Base-by-base conservation (phyloP, 2,329 filamentous ascomycete genomes). In the Fusarium staphyleae region DNA sequence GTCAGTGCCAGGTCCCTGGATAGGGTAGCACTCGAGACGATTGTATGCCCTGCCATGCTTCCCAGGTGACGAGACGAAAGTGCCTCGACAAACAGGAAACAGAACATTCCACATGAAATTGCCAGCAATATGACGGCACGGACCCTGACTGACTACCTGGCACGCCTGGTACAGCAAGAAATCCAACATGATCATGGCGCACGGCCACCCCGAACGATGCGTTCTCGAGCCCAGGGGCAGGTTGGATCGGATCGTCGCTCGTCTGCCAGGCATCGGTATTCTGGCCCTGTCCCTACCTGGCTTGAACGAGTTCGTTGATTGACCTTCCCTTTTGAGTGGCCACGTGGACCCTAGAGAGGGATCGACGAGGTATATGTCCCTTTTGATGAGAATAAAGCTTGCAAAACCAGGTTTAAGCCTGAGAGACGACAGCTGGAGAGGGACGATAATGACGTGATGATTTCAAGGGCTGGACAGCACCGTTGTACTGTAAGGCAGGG, bases 401-500 rank as follows among this genome's bases (percentile, higher is more conserved):
- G 14, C 48, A 34, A 57, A 43, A 47, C 55, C 41, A 19, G 48
- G 53, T 54, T 58, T 48, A 6, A 22, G 19, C 19, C 6, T 22
- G 19, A 4, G 19, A 22, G 19, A 22, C 19, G 19, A 22, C 19
- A 6, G 19, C 4, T 22, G 6, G 6, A 22, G 19, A 22, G 50
- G 32, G 35, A 15, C 19, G 53, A 39, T 40, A 48, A 47, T 52
- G 43, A 41, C 40, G 50, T 43, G 44, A 46, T 42, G 50, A 43
- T 62, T 46, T 36, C 16, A 35, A 41, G 28, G n/a, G 11, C 24
- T 52, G 52, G 34, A 36, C 48, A 48, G 26, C 44, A 46, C 45
- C 41, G 57, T 61, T 61, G 55, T 30, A 59, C 62, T 61, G 55
- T 30, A 59, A 46, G 56, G 56, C 45, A 59, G 44, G 26, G 37